These are phyloP conservation scores for Fennellomyces sp. DNA, from an alignment of 371 early-diverging fungal genomes.

Conservation along the genomic window DNA sequence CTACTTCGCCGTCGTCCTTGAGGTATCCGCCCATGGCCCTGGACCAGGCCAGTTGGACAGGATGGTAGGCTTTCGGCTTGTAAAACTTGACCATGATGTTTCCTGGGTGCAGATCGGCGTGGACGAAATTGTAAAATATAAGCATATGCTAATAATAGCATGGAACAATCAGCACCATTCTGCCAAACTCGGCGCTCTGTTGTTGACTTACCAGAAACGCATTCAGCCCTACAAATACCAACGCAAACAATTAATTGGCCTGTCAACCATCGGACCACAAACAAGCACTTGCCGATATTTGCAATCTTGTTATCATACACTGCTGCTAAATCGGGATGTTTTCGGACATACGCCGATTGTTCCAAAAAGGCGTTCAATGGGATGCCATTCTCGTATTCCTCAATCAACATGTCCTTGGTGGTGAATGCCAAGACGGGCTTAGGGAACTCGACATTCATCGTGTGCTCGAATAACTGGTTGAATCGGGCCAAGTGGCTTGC, in stretches of 20 bases:
- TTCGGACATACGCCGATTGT: conserved; percentile 30
- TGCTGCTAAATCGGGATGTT: conserved; percentile 27
- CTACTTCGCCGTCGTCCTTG: conserved; percentile 44
- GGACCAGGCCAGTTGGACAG: conserved; percentile 57
- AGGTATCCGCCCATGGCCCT: conserved; percentile 30
- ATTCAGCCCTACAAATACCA: conserved; percentile 36
- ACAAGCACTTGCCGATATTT: conserved; percentile 69
- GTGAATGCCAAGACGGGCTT: conserved; percentile 63
- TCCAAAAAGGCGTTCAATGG: conserved; percentile 77
- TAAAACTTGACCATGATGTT: conserved; percentile 91
- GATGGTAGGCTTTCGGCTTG: conserved; percentile 64
- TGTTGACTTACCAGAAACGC: conserved; percentile 55
- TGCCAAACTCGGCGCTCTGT: not conserved
- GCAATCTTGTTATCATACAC: conserved; percentile 76
- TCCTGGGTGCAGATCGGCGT: conserved; percentile 94
- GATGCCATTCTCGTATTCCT: conserved; percentile 80
- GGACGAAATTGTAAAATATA: conserved; percentile 90
- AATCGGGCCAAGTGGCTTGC: conserved; percentile 76
- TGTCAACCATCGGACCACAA: not conserved
- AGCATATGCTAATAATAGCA: conserved; percentile 74
- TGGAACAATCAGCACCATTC: not conserved
- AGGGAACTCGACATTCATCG: conserved; percentile 70
- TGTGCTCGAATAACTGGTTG: conserved; percentile 65
- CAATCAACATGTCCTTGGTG: conserved; percentile 77
- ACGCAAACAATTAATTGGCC: no score